A percentile compares a stretch with the other conserved stretches of the same genome.
Evolutionary conservation across 2,329 filamentous ascomycete genomes (phyloP).

Genomic region (Exophiala sp.): DNA sequence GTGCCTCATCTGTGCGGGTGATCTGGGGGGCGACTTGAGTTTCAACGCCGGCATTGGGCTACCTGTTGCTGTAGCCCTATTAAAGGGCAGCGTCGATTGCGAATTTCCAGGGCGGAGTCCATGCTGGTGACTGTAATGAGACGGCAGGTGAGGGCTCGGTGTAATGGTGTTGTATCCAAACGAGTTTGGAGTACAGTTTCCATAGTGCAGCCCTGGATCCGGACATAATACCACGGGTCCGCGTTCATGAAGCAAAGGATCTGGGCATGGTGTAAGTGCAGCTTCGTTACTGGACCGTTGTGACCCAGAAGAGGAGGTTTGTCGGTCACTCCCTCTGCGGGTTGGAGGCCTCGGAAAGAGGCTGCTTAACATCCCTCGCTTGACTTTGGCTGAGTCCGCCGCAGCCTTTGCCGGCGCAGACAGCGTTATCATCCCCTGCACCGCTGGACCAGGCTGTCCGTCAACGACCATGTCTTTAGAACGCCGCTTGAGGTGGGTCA

Average conservation of each 20-base stretch:
- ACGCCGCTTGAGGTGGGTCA: slow-evolving; percentile 17
- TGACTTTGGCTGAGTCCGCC: slow-evolving; percentile 28
- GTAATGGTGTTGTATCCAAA: not conserved
- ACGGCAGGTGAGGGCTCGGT: slow-evolving; percentile 1
- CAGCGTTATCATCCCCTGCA: slow-evolving; percentile 17
- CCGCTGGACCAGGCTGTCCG: not conserved
- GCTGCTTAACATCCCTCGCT: slow-evolving; percentile 22
- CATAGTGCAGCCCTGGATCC: slow-evolving; percentile 22
- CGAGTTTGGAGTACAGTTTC: not conserved
- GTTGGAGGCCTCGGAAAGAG: slow-evolving; percentile 16
- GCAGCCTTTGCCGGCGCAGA: slow-evolving; percentile 26
- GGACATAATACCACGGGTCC: slow-evolving; percentile 20
- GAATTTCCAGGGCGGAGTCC: not conserved
- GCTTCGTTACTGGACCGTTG: not conserved
- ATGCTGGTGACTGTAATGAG: not conserved
- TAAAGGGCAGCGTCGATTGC: slow-evolving; percentile 11
- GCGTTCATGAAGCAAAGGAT: slow-evolving; percentile 20
- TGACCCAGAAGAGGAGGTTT: slow-evolving; percentile 4
- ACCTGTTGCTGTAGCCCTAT: slow-evolving; percentile 27
- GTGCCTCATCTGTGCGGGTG: slow-evolving; percentile 5
- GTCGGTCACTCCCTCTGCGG: slow-evolving; percentile 5
- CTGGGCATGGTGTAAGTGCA: slow-evolving; percentile 15
- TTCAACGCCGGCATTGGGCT: slow-evolving; percentile 27
- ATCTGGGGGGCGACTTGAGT: slow-evolving; percentile 9
- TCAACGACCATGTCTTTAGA: slow-evolving; percentile 5